These are phyloP conservation scores for Saccharata proteae DNA, from an alignment of 2,329 filamentous ascomycete species.

Conservation along the genomic window DNA sequence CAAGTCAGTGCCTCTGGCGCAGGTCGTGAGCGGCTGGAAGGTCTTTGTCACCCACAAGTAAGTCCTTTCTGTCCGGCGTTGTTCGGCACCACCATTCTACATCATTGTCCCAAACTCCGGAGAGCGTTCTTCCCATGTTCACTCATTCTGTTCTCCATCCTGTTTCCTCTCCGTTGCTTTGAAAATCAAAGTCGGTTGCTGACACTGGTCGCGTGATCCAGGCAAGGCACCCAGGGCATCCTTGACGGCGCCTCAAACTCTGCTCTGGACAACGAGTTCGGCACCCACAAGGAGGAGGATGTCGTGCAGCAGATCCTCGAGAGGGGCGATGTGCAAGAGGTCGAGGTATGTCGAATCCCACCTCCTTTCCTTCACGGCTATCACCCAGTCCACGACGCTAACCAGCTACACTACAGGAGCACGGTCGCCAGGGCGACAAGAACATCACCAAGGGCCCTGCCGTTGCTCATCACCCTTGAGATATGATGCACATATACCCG, in stretches of 20 bases:
- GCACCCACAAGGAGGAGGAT: conserved; percentile 65
- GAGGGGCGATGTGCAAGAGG: conserved; percentile 56
- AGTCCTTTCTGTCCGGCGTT: conserved; percentile 26
- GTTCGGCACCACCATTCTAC: neutral
- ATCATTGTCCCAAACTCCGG: too few species aligned
- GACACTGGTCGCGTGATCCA: conserved; percentile 24
- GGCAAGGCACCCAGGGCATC: conserved; percentile 75
- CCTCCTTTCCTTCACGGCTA: conserved; percentile 1
- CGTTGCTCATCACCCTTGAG: conserved; percentile 9
- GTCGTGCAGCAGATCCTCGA: conserved; percentile 72
- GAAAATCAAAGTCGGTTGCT: neutral
- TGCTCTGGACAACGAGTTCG: conserved; percentile 75
- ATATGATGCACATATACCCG: neutral
- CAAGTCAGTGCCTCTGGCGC: conserved; percentile 62
- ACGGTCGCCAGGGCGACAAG: conserved; percentile 29
- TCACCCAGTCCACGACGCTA: conserved; percentile 9
- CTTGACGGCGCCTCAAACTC: conserved; percentile 64
- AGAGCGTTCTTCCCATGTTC: too few species aligned
- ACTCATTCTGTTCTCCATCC: too few species aligned
- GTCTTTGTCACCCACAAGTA: conserved; percentile 85
- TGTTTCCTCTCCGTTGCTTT: too few species aligned
- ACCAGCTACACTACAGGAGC: conserved; percentile 17
- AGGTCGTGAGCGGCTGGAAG: conserved; percentile 82
- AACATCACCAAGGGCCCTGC: conserved; percentile 29
- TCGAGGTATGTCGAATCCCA: conserved; percentile 32